Percentiles rank a stretch among this genome's conserved stretches.
Conservation (phyloP, 306 rosid species). For the Abrus pulchellus region DNA sequence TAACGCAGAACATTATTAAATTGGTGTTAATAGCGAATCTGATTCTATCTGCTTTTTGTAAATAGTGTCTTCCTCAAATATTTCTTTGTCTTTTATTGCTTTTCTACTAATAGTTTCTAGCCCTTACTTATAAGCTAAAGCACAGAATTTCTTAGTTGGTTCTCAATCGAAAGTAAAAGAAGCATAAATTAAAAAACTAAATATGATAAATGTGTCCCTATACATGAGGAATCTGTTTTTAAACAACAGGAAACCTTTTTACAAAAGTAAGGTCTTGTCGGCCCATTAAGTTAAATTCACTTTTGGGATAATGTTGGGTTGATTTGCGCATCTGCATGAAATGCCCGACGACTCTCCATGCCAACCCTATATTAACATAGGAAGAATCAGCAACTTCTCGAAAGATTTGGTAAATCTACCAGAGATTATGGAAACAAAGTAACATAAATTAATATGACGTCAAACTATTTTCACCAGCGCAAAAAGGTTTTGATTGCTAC, state of each 20-base stretch:
- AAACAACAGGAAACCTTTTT: background rate
- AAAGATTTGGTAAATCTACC: slow-evolving; percentile 19
- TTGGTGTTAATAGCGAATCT: slow-evolving; percentile 34
- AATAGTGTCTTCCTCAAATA: background rate
- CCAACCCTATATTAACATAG: background rate
- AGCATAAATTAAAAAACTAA: background rate
- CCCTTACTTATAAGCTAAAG: background rate
- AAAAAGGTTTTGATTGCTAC: no score
- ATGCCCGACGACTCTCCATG: background rate
- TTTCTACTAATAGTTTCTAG: background rate
- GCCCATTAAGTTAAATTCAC: slow-evolving; percentile 1
- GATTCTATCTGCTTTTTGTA: slow-evolving; percentile 12
- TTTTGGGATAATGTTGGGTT: background rate
- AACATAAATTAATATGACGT: background rate
- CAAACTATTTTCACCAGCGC: background rate
- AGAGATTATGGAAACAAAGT: background rate
- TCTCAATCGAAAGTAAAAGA: slow-evolving; percentile 23
- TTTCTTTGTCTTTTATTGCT: background rate
- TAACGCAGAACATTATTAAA: slow-evolving; percentile 1
- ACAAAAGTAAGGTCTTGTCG: slow-evolving; percentile 25
- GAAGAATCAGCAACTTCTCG: background rate
- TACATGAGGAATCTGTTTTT: slow-evolving; percentile 23
- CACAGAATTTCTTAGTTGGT: background rate
- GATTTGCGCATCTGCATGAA: slow-evolving; percentile 9
- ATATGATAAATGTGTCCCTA: background rate